Conservation (phyloP, 352 stramenopile genomes). For the Globisporangium cylindrosporum region DNA sequence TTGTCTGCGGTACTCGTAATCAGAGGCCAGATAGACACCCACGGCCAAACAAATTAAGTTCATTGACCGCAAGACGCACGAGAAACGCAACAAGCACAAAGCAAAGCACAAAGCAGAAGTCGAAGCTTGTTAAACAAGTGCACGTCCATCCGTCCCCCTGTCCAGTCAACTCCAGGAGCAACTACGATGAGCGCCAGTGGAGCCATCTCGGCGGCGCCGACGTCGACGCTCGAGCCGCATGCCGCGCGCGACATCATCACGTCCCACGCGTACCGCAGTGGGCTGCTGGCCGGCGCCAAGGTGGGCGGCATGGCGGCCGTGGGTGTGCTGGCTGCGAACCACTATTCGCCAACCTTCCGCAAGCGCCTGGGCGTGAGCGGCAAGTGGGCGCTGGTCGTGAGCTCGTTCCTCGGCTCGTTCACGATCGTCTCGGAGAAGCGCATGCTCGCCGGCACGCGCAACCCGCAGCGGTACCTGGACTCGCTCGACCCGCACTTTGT, state of each 20-base stretch:
- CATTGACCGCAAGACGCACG: not conserved
- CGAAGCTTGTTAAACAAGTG: not conserved
- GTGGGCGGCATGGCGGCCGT: conserved; percentile 23
- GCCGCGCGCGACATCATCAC: conserved; percentile 66
- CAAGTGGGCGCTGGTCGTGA: conserved; percentile 73
- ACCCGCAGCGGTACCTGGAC: conserved; percentile 71
- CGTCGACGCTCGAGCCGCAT: conserved; percentile 34
- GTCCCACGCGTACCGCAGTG: conserved; percentile 59
- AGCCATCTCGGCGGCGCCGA: conserved; percentile 13
- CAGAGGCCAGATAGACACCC: no score
- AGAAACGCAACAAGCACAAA: not conserved
- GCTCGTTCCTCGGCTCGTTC: conserved; percentile 60
- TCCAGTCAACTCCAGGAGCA: not conserved
- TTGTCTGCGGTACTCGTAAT: no score
- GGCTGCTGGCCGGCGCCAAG: conserved; percentile 44
- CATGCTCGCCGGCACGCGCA: conserved; percentile 57
- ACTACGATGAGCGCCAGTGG: conserved; percentile 14
- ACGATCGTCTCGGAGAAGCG: conserved; percentile 62
- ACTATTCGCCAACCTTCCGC: conserved; percentile 68
- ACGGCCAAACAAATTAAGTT: no score
- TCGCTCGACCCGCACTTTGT: conserved; percentile 52
- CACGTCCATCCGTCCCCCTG: not conserved
- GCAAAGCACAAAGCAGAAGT: no score
- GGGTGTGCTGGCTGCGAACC: conserved; percentile 45
- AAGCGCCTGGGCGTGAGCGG: conserved; percentile 62